Percentiles rank a stretch among this genome's conserved stretches.
These are phyloP conservation scores for Panaeolus papilionaceus DNA, from an alignment of 768 basidiomycete genomes.

Conservation along the genomic window DNA sequence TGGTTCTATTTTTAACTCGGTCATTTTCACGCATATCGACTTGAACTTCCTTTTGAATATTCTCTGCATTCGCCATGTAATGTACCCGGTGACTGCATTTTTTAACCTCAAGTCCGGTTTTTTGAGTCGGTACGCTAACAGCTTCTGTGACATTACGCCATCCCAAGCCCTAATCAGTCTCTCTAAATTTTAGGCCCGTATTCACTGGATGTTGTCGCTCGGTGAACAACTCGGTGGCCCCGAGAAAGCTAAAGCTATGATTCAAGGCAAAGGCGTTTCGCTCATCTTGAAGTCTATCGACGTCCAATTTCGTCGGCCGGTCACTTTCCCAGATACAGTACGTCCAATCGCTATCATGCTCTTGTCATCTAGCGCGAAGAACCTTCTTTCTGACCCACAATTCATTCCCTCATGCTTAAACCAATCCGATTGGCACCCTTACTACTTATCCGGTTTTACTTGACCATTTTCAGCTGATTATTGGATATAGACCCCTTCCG, in stretches of 20 bases:
- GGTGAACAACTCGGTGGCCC: constrained; percentile 67
- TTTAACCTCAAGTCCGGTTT: constrained; percentile 55
- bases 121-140: constrained; percentile 64
- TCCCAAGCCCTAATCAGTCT: constrained; percentile 11
- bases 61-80: background rate
- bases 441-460: background rate
- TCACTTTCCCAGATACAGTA: constrained; percentile 80
- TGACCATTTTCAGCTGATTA: constrained; percentile 52
- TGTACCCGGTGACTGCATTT: background rate
- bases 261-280: constrained; percentile 69
- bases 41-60: background rate
- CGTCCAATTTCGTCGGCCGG: constrained; percentile 72
- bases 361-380: constrained; percentile 32
- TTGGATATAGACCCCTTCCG: constrained; percentile 63
- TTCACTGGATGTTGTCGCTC: constrained; percentile 67
- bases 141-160: background rate
- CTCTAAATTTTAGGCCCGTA: constrained; percentile 57
- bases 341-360: constrained; percentile 33
- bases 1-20: constrained; percentile 16
- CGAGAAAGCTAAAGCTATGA: constrained; percentile 58
- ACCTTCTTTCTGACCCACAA: background rate
- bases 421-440: background rate
- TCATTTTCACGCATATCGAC: background rate
- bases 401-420: background rate
- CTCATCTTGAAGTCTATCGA: constrained; percentile 76